A percentile compares a stretch with the other conserved stretches of the same genome.
phyloP scores from a whole-genome alignment of 192 early-diverging fungal genomes.

The Backusella circina region DNA sequence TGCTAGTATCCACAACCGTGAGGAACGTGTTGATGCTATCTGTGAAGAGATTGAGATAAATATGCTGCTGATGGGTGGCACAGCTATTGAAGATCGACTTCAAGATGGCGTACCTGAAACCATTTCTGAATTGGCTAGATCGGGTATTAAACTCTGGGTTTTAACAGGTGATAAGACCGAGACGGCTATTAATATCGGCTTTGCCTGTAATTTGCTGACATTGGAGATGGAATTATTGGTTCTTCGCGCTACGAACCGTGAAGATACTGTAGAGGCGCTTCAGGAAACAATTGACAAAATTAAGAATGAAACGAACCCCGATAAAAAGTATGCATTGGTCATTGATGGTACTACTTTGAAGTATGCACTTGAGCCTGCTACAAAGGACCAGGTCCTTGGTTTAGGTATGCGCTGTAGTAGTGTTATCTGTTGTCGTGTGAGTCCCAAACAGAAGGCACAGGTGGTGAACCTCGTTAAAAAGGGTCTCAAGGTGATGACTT shows the following conservation, averaged over 20 bases:
- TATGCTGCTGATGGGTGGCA: constrained; percentile 87
- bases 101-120: constrained; percentile 97
- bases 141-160: constrained; percentile 96
- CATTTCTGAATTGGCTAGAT: constrained; percentile 77
- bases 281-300: constrained; percentile 64
- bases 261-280: constrained; percentile 62
- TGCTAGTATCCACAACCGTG: constrained; percentile 72
- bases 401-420: constrained; percentile 78
- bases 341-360: constrained; percentile 92
- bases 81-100: constrained; percentile 96
- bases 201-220: constrained; percentile 86
- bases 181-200: constrained; percentile 98
- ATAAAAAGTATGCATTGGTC: constrained; percentile 60
- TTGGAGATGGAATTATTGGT: constrained; percentile 82
- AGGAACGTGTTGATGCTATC: constrained; percentile 71
- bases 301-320: constrained; percentile 17
- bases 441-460: constrained; percentile 93
- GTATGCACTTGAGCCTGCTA: constrained; percentile 62
- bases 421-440: constrained; percentile 94
- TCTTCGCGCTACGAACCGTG: constrained; percentile 55
- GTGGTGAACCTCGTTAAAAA: constrained; percentile 88
- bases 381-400: constrained; percentile 59
- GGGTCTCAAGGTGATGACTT: constrained; percentile 77
- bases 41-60: constrained; percentile 79
- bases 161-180: constrained; percentile 97